Conservation (phyloP, 345 rosid species). For the Lepidium didymum region DNA sequence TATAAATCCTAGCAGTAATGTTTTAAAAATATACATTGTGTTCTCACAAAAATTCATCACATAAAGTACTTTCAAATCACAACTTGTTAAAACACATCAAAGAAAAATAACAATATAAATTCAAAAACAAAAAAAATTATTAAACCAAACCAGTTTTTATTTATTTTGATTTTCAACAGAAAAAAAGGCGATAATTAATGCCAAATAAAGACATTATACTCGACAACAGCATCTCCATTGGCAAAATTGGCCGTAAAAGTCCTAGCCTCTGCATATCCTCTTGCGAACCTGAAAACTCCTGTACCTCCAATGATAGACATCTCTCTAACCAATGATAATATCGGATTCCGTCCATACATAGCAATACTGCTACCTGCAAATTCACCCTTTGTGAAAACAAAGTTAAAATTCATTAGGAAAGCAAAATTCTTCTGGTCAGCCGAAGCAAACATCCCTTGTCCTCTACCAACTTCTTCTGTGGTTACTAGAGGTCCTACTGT, state of each 20-base stretch:
- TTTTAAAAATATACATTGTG: too few species aligned
- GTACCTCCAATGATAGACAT: constrained; percentile 54
- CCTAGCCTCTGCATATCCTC: constrained; percentile 45
- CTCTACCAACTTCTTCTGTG: constrained; percentile 43
- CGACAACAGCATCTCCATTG: constrained; percentile 38
- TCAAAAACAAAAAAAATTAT: too few species aligned
- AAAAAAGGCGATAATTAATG: neutral
- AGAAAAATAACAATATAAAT: too few species aligned
- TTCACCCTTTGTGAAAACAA: constrained; percentile 34
- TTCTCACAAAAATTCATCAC: too few species aligned
- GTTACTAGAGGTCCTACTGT: constrained; percentile 32
- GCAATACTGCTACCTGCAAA: too few species aligned
- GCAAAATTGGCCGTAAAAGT: constrained; percentile 23
- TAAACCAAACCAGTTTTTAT: too few species aligned
- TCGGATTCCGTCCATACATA: too few species aligned
- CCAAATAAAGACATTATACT: constrained; percentile 36
- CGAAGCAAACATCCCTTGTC: constrained; percentile 42
- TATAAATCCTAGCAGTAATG: too few species aligned
- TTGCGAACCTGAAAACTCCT: constrained; percentile 42
- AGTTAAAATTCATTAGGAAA: constrained; percentile 37
- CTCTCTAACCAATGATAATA: constrained; percentile 30
- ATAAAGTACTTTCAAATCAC: neutral
- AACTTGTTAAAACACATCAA: too few species aligned
- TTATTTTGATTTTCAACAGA: too few species aligned
- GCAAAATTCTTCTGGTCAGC: constrained; percentile 21